Conservation (phyloP, 73 alveolate species). For the Tetrahymena thermophila region DNA sequence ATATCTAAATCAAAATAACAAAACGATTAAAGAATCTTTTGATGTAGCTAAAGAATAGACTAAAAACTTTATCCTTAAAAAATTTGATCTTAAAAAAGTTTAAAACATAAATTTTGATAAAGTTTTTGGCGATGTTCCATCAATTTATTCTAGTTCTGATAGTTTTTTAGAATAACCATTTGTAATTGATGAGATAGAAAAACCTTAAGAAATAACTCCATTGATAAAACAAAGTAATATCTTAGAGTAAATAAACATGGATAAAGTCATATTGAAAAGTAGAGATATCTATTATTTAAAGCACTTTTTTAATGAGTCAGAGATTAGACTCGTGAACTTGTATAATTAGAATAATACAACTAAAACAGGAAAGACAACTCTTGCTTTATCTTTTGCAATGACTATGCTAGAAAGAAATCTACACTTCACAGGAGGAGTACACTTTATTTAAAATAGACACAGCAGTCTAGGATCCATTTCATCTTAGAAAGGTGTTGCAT, state of each 20-base stretch:
- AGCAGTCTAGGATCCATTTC: neutral
- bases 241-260: neutral
- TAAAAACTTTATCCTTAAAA: neutral
- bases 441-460: neutral
- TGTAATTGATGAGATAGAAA: neutral
- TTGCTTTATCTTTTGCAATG: neutral
- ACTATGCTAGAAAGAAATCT: neutral
- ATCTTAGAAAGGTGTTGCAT: neutral
- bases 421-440: neutral
- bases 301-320: neutral
- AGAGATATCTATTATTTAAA: neutral
- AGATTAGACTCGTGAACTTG: neutral
- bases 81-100: neutral
- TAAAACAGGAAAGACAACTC: neutral
- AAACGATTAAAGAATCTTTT: neutral
- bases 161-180: neutral
- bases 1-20: neutral
- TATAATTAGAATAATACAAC: neutral
- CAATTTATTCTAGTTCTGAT: neutral
- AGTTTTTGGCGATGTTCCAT: neutral
- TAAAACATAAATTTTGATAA: neutral
- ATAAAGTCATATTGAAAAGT: neutral
- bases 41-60: neutral
- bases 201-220: neutral
- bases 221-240: neutral